A percentile compares a stretch with the other conserved stretches of the same genome.
Conservation (phyloP, 352 stramenopile species). For the Globisporangium apiculatum region DNA sequence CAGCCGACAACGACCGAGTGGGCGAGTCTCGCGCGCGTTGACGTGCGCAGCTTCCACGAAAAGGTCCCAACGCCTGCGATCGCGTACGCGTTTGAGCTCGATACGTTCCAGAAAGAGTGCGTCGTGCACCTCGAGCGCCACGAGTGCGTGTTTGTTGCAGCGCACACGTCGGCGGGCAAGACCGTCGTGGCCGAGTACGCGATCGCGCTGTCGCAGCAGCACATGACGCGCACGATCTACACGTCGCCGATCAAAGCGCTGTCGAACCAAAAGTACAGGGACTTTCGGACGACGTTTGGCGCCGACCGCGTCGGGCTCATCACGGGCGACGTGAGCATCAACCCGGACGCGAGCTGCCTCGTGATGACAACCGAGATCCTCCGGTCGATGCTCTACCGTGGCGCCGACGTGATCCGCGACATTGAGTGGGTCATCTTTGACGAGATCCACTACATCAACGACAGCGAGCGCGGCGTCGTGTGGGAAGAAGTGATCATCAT, state of each 20-base stretch:
- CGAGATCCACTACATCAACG: conserved; percentile 98
- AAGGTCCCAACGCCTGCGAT: conserved; percentile 82
- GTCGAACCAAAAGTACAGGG: conserved; percentile 98
- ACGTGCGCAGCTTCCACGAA: conserved; percentile 79
- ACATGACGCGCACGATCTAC: conserved; percentile 93
- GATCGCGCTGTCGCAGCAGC: conserved; percentile 91
- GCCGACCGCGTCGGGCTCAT: conserved; percentile 95
- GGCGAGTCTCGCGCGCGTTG: conserved; percentile 59
- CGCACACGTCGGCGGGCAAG: conserved; percentile 97
- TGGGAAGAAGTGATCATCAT: conserved; percentile 99
- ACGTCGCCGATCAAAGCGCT: conserved; percentile 98
- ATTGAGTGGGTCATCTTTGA: conserved; percentile 98
- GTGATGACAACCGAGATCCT: conserved; percentile 99
- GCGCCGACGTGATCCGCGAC: conserved; percentile 95
- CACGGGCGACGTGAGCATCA: conserved; percentile 96
- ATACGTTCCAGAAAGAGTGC: conserved; percentile 97
- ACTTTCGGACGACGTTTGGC: conserved; percentile 93
- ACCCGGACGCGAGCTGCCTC: conserved; percentile 92
- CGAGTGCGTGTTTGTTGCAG: conserved; percentile 94
- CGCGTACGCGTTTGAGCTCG: conserved; percentile 83
- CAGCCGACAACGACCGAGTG: conserved; percentile 35
- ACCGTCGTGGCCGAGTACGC: conserved; percentile 98
- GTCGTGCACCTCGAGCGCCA: conserved; percentile 91
- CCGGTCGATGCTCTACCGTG: conserved; percentile 93
- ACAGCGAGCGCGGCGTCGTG: conserved; percentile 96